phyloP scores from a whole-genome alignment of 768 basidiomycete species.

The Lactifluus piperatus region DNA sequence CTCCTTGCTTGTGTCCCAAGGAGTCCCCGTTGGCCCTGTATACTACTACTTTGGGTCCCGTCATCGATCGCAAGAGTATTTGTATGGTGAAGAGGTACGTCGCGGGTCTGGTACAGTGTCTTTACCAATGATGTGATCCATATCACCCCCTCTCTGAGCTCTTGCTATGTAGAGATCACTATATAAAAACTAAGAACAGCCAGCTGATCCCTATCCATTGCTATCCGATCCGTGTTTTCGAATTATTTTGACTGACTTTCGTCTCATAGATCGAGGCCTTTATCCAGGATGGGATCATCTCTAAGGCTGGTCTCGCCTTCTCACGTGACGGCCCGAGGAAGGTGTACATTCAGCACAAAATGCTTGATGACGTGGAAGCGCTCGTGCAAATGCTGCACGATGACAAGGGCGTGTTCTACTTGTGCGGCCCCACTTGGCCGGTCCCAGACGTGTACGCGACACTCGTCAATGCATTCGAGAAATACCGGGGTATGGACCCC shows the following conservation, averaged over 20 bases:
- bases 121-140: constrained; percentile 16
- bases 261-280: constrained; percentile 69
- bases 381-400: constrained; percentile 69
- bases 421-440: constrained; percentile 99
- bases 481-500: constrained; percentile 55
- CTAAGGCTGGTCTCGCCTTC: constrained; percentile 90
- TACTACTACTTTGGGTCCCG: constrained; percentile 99
- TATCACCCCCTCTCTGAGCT: constrained; percentile 10
- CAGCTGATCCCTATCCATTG: constrained; percentile 12
- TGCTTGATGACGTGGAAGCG: constrained; percentile 78
- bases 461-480: constrained; percentile 69
- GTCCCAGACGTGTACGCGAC: constrained; percentile 97
- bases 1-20: constrained; percentile 68
- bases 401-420: constrained; percentile 79
- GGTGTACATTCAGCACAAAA: constrained; percentile 98
- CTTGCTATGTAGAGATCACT: constrained; percentile 18
- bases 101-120: not conserved
- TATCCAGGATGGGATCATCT: constrained; percentile 74
- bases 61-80: constrained; percentile 89
- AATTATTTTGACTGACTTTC: not conserved
- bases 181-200: constrained; percentile 18
- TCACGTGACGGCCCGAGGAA: constrained; percentile 89
- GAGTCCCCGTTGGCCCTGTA: constrained; percentile 78
- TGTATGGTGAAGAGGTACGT: constrained; percentile 76
- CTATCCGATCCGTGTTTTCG: not conserved